Percentiles rank a stretch among this genome's conserved stretches.
phyloP scores from a whole-genome alignment of 2,329 filamentous ascomycete genomes.

The Beauveria brongniartii region DNA sequence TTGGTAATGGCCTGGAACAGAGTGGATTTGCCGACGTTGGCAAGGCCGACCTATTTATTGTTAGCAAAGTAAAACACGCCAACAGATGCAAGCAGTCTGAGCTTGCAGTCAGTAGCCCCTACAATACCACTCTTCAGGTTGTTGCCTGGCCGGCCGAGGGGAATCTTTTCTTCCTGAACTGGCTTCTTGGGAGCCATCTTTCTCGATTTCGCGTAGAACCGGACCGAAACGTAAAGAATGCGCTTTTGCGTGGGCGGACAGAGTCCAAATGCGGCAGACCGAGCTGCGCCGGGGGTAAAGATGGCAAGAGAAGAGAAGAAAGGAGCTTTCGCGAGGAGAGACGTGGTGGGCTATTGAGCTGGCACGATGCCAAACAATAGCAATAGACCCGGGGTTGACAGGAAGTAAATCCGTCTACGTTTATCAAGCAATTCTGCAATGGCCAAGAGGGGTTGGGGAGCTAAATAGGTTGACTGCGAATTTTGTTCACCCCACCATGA shows the following conservation, averaged over 20 bases:
- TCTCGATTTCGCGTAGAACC: constrained; percentile 54
- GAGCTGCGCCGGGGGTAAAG: constrained; percentile 53
- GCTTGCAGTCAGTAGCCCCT: constrained; percentile 27
- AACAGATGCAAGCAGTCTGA: neutral
- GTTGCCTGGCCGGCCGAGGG: constrained; percentile 93
- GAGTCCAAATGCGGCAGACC: constrained; percentile 52
- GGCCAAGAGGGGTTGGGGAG: constrained; percentile 2
- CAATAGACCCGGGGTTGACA: neutral
- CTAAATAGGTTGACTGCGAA: neutral
- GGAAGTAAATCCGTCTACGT: constrained; percentile 8
- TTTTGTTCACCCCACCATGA: constrained; percentile 9
- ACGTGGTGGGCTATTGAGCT: constrained; percentile 31
- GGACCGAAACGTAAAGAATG: constrained; percentile 38
- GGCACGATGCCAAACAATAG: constrained; percentile 1
- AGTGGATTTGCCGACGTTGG: constrained; percentile 98
- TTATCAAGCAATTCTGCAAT: neutral
- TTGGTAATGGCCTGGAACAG: constrained; percentile 99
- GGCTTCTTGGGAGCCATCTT: constrained; percentile 96
- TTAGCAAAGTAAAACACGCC: neutral
- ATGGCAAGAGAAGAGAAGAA: constrained; percentile 47
- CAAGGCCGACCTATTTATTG: constrained; percentile 72
- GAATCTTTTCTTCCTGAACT: constrained; percentile 88
- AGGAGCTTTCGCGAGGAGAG: constrained; percentile 22
- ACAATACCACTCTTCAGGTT: constrained; percentile 99
- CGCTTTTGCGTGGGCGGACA: constrained; percentile 39